Evolutionary conservation across 2,329 filamentous ascomycete species (phyloP), one percentile per base, ranked within the genome.

Genomic region (Pyrenophora seminiperda): DNA sequence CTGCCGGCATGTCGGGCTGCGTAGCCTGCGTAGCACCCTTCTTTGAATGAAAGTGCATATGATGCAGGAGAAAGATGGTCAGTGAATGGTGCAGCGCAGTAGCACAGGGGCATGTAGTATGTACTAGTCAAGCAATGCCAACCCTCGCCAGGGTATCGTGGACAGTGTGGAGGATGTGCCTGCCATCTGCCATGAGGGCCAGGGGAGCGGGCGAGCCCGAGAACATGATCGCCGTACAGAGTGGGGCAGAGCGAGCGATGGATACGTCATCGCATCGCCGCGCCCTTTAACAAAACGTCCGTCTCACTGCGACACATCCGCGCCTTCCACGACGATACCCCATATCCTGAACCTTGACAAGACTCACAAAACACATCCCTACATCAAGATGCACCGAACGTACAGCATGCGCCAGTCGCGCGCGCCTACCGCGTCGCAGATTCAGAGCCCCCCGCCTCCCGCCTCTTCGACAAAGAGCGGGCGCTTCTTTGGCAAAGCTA

Each of bases 361-460:
- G 22, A 36, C 39, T 18, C 19, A 29, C 38, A 11, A 24, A 33
- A 29, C 17, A 30, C 10, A 37, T 13, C 27, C 43, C 33, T 37
- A 50, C 55, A 41, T 40, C 61, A 65, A 44, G 17, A 99, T 99
- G 93, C 94, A 99, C 84, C 91, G 93, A 76, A 97, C 94, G 62
- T 99, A 97, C 76, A 65, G 61, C 52, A 65, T 65, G 94, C 92
- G 94, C 87, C 89, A 95, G 78, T 88, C 90, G 77, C 88, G 94
- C 83, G 91, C 91, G 76, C 94, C 94, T 40, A 99, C 94, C 62
- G 94, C 94, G 71, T 95, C 91, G 71, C 86, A 90, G 73, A 81
- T 89, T 56, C 82, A 97, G 85, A 97, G 91, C 76, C 94, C 94
- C 41, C 94, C 92, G 54, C 94, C 94, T 57, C 93, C 94, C 54